phyloP scores from a whole-genome alignment of 495 filamentous ascomycete species.

The Parathielavia appendiculata region DNA sequence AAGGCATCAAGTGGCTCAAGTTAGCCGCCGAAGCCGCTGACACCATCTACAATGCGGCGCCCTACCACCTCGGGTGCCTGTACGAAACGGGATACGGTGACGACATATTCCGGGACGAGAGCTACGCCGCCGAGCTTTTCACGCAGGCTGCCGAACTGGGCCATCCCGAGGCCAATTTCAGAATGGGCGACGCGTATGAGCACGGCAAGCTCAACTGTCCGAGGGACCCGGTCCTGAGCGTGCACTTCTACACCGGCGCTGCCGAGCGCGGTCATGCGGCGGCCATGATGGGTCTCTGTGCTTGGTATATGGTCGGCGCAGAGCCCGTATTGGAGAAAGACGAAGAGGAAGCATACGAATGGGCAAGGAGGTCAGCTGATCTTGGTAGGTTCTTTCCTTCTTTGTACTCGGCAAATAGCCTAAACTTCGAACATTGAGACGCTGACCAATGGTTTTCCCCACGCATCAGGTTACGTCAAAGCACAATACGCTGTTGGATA shows the following conservation, averaged over 20 bases:
- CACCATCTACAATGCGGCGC: slow-evolving; percentile 82
- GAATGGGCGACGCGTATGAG: slow-evolving; percentile 95
- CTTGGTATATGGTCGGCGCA: slow-evolving; percentile 97
- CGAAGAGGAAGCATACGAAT: slow-evolving; percentile 93
- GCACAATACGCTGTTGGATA: slow-evolving; percentile 94
- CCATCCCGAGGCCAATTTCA: slow-evolving; percentile 74
- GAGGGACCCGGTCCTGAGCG: slow-evolving; percentile 83
- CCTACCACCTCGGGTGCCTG: slow-evolving; percentile 82
- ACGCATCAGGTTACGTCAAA: slow-evolving; percentile 68
- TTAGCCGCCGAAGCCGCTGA: slow-evolving; percentile 85
- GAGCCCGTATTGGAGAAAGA: slow-evolving; percentile 91
- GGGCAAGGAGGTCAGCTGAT: slow-evolving; percentile 82
- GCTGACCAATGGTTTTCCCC: slow-evolving; percentile 16
- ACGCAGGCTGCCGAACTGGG: slow-evolving; percentile 92
- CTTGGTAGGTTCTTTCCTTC: slow-evolving; percentile 58
- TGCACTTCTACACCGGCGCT: slow-evolving; percentile 94
- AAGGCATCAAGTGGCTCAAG: slow-evolving; percentile 96
- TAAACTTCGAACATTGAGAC: background rate
- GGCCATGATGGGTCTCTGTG: slow-evolving; percentile 98
- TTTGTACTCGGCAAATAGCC: slow-evolving; percentile 2
- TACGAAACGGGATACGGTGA: slow-evolving; percentile 88
- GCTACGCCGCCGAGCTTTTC: slow-evolving; percentile 89
- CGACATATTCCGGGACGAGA: slow-evolving; percentile 83
- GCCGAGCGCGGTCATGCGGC: slow-evolving; percentile 75
- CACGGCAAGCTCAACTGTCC: slow-evolving; percentile 85